These are phyloP conservation scores for Imleria badia DNA, from an alignment of 768 basidiomycete genomes.

Conservation along the genomic window DNA sequence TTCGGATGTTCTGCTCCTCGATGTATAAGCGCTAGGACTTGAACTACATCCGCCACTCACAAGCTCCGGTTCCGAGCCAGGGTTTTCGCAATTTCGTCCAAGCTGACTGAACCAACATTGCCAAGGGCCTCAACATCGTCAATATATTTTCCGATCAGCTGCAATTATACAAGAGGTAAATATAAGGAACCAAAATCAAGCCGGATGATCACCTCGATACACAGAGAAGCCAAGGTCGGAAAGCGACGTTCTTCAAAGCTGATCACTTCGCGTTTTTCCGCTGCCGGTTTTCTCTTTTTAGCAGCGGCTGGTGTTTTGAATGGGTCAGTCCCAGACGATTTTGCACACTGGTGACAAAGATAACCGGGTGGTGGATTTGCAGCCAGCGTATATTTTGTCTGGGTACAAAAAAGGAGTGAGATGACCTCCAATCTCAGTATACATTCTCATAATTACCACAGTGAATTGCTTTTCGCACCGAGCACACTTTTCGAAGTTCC, in stretches of 20 bases:
- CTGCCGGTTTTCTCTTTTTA: constrained; percentile 59
- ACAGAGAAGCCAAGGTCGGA: constrained; percentile 71
- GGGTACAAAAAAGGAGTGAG: neutral
- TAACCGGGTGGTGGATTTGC: constrained; percentile 41
- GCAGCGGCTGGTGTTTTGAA: constrained; percentile 76
- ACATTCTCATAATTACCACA: constrained; percentile 91
- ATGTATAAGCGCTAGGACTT: neutral
- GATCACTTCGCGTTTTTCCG: constrained; percentile 66
- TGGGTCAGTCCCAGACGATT: constrained; percentile 73
- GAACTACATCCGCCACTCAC: constrained; percentile 45
- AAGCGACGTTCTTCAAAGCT: constrained; percentile 70
- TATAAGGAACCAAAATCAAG: neutral
- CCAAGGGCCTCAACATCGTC: constrained; percentile 88
- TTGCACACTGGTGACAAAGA: constrained; percentile 76
- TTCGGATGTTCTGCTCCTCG: constrained; percentile 57
- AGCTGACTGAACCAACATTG: constrained; percentile 81
- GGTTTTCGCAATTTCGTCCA: constrained; percentile 81
- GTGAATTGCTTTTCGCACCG: constrained; percentile 84
- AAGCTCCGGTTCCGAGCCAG: constrained; percentile 78
- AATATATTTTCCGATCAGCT: constrained; percentile 85
- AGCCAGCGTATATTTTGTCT: constrained; percentile 89
- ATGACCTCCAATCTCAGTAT: neutral
- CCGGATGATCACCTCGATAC: constrained; percentile 60
- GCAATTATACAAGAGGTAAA: neutral
- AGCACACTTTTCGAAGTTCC: constrained; percentile 62